phyloP scores from a whole-genome alignment of 2,329 filamentous ascomycete genomes.

The Penicillium sumatraense region DNA sequence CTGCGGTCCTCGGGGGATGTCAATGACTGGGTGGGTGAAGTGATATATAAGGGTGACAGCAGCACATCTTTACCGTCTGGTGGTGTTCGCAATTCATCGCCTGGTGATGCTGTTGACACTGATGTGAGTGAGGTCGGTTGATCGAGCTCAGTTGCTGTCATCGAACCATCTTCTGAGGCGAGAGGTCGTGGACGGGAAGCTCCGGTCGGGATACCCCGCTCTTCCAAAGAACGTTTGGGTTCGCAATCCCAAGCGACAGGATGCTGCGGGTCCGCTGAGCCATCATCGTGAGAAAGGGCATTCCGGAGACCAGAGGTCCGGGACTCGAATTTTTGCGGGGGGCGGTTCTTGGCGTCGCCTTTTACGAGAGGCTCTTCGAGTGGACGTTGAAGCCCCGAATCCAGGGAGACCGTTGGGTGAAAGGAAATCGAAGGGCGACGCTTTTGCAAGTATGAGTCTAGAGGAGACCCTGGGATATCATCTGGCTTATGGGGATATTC shows the following conservation, averaged over 20 bases:
- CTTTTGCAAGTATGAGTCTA: slow-evolving; percentile 47
- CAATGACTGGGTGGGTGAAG: slow-evolving; percentile 42
- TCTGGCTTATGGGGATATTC: slow-evolving; percentile 43
- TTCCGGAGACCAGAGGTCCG: slow-evolving; percentile 41
- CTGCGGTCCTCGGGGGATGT: slow-evolving; percentile 46
- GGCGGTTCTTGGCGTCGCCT: slow-evolving; percentile 29
- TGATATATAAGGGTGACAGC: slow-evolving; percentile 43
- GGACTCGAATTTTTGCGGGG: slow-evolving; percentile 34
- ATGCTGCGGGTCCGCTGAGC: slow-evolving; percentile 22
- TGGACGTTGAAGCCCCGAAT: slow-evolving; percentile 42
- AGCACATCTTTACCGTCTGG: slow-evolving; percentile 42
- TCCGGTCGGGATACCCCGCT: slow-evolving; percentile 34
- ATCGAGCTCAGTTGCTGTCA: slow-evolving; percentile 34
- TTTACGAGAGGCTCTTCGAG: slow-evolving; percentile 46
- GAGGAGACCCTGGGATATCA: slow-evolving; percentile 41
- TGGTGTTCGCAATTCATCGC: slow-evolving; percentile 46
- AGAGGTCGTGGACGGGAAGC: slow-evolving; percentile 27
- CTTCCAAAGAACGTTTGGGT: slow-evolving; percentile 25
- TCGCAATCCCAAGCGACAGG: slow-evolving; percentile 25
- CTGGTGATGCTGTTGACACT: slow-evolving; percentile 47
- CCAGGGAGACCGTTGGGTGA: slow-evolving; percentile 46
- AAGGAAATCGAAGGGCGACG: slow-evolving; percentile 49
- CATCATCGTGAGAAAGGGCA: slow-evolving; percentile 41
- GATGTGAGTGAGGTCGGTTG: slow-evolving; percentile 50
- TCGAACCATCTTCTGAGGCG: slow-evolving; percentile 28